These are phyloP conservation scores for Alternaria sp. DNA, from an alignment of 2,329 filamentous ascomycete genomes.

Conservation along the genomic window DNA sequence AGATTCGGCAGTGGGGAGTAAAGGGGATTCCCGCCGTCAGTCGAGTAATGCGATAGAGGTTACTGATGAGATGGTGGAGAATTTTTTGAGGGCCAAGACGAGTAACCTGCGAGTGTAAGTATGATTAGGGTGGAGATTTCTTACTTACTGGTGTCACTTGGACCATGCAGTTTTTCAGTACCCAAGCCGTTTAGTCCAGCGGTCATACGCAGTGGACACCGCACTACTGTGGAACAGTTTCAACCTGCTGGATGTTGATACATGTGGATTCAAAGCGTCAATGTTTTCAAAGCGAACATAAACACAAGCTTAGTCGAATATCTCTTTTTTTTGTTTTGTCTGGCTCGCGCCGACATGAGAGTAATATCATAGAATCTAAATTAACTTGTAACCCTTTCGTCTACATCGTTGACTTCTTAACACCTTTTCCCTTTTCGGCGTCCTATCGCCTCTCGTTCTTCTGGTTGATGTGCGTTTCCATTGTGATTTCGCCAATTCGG, in stretches of 20 bases:
- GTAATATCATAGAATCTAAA: constrained; percentile 17
- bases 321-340: neutral
- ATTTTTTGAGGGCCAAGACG: constrained; percentile 32
- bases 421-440: neutral
- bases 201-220: neutral
- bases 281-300: neutral
- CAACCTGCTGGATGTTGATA: neutral
- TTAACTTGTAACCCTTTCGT: neutral
- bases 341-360: constrained; percentile 3
- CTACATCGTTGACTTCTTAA: neutral
- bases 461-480: constrained; percentile 38
- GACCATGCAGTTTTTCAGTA: neutral
- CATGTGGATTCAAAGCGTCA: too few species aligned
- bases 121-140: neutral
- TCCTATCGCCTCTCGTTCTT: constrained; percentile 23
- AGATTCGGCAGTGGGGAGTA: neutral
- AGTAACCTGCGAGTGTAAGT: constrained; percentile 16
- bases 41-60: neutral
- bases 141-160: neutral
- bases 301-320: neutral
- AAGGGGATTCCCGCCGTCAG: neutral
- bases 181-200: neutral
- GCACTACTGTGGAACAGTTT: neutral
- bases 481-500: constrained; percentile 33
- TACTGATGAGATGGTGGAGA: constrained; percentile 31